A percentile compares a stretch with the other conserved stretches of the same genome.
Evolutionary conservation across 2,329 filamentous ascomycete species (phyloP).

Genomic region (Paecilomyces sp.): DNA sequence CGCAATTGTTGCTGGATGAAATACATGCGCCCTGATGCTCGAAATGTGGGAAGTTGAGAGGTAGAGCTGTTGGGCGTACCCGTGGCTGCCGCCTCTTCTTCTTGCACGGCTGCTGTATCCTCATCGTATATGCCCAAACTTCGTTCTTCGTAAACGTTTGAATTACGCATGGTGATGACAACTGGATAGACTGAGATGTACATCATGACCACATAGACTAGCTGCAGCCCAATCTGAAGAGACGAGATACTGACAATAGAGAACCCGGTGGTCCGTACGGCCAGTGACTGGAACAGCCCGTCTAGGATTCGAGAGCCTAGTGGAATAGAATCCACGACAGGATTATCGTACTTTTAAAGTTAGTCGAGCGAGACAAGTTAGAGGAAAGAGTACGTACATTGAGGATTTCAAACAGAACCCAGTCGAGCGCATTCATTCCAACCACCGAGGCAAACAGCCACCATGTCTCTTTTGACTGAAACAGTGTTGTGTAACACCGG

Average conservation of each 20-base stretch:
- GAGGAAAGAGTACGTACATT: too few relatives aligned
- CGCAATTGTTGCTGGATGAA: slow-evolving; percentile 45
- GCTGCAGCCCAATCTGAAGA: slow-evolving; percentile 50
- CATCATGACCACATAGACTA: slow-evolving; percentile 79
- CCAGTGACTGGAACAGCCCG: slow-evolving; percentile 53
- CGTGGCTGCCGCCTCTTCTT: slow-evolving; percentile 9
- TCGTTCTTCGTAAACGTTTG: slow-evolving; percentile 63
- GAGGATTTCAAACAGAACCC: slow-evolving; percentile 47
- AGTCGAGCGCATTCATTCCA: slow-evolving; percentile 48
- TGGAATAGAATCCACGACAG: slow-evolving; percentile 34
- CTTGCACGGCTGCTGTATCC: slow-evolving; percentile 15
- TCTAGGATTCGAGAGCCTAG: slow-evolving; percentile 45
- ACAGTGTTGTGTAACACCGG: slow-evolving; percentile 56
- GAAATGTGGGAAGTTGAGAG: too few relatives aligned
- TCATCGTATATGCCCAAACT: slow-evolving; percentile 50
- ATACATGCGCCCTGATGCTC: slow-evolving; percentile 31
- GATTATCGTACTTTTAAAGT: slow-evolving; percentile 30
- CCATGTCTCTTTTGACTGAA: slow-evolving; percentile 55
- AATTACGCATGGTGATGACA: slow-evolving; percentile 73
- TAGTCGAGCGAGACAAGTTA: too few relatives aligned
- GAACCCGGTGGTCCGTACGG: slow-evolving; percentile 42
- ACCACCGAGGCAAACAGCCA: slow-evolving; percentile 46
- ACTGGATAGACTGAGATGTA: slow-evolving; percentile 96
- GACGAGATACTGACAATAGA: slow-evolving; percentile 45
- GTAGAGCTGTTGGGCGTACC: too few relatives aligned